Evolutionary conservation across 2,329 filamentous ascomycete species (phyloP), one percentile per base, ranked within the genome.

Genomic region (Fusarium poae): DNA sequence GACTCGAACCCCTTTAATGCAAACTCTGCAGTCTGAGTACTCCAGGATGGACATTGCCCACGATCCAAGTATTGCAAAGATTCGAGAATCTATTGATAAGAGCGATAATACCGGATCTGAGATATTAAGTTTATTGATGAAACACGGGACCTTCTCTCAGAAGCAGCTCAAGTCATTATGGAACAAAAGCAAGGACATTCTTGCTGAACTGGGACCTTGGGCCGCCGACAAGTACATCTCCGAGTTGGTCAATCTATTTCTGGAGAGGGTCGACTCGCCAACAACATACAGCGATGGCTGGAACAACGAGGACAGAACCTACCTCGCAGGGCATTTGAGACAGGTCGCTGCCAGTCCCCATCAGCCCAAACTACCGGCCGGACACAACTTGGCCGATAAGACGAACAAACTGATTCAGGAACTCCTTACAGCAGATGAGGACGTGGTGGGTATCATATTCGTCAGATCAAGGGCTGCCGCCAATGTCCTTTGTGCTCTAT

Each of bases 151-250:
- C 0, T 85, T 82, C 67, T 80, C 82, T 30, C 84, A 83, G 35
- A 81, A 81, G 27, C 86, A 92, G 67, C 78, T 94, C 68, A 84
- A 80, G 55, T 79, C 80, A 0, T 83, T 94, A 10, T 80, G 81
- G 43, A 79, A 80, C 3, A 86, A 84, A 32, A 82, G 85, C 15
- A 46, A 66, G 1, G 82, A 83, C 18, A 82, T 94, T 2, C 81
- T 81, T 23, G 69, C 74, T 5, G 85, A 91, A 45, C 82, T 94
- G 6, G 92, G 92, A 0, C 68, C 81, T 2, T 94, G 91, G 90
- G 90, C 90, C 2, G 85, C 86, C 0, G 89, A 94, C 49, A 85
- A 84, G 50, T 94, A 89, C 73, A 85, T 94, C 25, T 78, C 78
- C 52, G 80, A 80, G 37, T 83, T 84, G 5, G 79, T 88, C 12